These are phyloP conservation scores for Verticillium dahliae DNA, from an alignment of 2,329 filamentous ascomycete species.

Conservation along the genomic window DNA sequence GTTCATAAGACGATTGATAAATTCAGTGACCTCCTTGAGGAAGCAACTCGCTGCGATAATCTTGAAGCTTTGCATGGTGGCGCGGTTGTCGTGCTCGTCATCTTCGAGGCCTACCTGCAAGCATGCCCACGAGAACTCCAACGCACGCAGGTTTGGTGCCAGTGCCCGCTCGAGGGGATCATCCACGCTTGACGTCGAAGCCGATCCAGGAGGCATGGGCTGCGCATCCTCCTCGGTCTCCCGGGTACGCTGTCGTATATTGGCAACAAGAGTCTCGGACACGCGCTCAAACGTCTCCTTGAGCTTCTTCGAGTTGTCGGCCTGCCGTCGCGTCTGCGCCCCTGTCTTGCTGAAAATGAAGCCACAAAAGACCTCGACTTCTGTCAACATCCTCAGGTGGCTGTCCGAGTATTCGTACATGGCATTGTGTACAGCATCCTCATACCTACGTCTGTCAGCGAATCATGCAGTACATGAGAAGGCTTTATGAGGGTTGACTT, in stretches of 20 bases:
- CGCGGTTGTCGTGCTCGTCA: constrained; percentile 4
- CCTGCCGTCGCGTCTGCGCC: constrained; percentile 40
- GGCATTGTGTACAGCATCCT: constrained; percentile 31
- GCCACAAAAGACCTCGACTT: constrained; percentile 50
- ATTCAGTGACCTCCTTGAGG: constrained; percentile 18
- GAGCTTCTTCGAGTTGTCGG: constrained; percentile 44
- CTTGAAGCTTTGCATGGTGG: constrained; percentile 24
- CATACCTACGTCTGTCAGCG: constrained; percentile 29
- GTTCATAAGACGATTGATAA: constrained; percentile 3
- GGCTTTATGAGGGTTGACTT: constrained; percentile 11
- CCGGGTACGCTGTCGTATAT: constrained; percentile 20
- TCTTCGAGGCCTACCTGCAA: constrained; percentile 16
- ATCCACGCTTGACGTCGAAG: neutral
- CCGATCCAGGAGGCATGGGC: neutral
- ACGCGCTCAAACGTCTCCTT: constrained; percentile 45
- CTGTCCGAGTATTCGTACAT: constrained; percentile 40
- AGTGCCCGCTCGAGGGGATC: neutral
- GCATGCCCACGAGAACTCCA: constrained; percentile 28
- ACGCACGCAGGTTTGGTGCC: constrained; percentile 13
- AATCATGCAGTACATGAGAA: no score
- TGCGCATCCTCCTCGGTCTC: neutral
- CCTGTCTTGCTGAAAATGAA: constrained; percentile 46
- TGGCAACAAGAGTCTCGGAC: constrained; percentile 29
- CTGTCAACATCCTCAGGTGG: constrained; percentile 33
- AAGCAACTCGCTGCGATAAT: constrained; percentile 30